Evolutionary conservation across 345 rosid species (phyloP).

Genomic region (Geranium rotundifolium): DNA sequence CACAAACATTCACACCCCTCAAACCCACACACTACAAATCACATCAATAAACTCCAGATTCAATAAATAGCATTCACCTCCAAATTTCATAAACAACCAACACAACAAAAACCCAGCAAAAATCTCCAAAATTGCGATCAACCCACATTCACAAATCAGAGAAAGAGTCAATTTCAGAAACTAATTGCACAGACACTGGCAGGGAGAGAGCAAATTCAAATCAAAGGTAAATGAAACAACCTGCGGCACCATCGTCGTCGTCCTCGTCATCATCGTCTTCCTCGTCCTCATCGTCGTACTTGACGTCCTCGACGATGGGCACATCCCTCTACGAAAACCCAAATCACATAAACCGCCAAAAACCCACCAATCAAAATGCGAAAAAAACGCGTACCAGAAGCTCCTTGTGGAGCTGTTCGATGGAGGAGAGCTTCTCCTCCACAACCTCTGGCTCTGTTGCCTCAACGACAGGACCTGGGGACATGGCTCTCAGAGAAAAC

Average conservation of each 20-base stretch:
- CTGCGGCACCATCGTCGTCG: slow-evolving; percentile 46
- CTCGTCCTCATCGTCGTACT: slow-evolving; percentile 53
- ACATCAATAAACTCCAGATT: background rate
- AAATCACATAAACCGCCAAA: background rate
- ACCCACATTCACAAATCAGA: background rate
- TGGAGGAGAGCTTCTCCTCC: slow-evolving; percentile 14
- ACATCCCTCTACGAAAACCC: slow-evolving; percentile 28
- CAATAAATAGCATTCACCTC: background rate
- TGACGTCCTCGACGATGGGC: slow-evolving; percentile 60
- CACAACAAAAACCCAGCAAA: background rate
- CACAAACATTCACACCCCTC: background rate
- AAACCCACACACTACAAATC: background rate
- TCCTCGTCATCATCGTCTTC: slow-evolving; percentile 70
- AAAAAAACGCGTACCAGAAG: background rate
- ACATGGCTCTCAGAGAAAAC: slow-evolving; percentile 23
- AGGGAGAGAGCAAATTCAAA: background rate
- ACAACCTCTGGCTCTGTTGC: slow-evolving; percentile 18
- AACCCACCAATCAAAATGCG: background rate
- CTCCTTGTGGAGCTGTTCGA: slow-evolving; percentile 25
- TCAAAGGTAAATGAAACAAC: slow-evolving; percentile 13
- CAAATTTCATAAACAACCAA: background rate
- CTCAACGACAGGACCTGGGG: slow-evolving; percentile 48
- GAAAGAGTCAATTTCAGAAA: no score
- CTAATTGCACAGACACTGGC: background rate
- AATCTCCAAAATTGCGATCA: background rate